These are phyloP conservation scores for Lactuca sativa DNA, from an alignment of 129 eudicot genomes.

Conservation along the genomic window DNA sequence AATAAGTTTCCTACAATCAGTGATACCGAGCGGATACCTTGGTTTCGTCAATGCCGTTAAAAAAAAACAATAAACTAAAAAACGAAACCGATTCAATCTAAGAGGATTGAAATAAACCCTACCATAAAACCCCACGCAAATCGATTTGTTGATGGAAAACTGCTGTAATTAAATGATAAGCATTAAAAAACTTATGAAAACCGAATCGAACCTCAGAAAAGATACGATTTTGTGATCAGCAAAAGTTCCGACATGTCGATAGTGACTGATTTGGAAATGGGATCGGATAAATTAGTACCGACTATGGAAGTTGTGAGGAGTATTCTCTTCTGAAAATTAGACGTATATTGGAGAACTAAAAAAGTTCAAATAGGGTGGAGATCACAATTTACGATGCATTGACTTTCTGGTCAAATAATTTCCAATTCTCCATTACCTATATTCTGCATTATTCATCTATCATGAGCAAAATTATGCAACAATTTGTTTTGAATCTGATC, in stretches of 20 bases:
- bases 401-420: conserved; percentile 27
- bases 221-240: conserved; percentile 17
- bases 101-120: conserved; percentile 6
- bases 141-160: conserved; percentile 1
- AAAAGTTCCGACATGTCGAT: background rate
- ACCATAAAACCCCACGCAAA: conserved; percentile 20
- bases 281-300: conserved; percentile 22
- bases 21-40: conserved; percentile 3
- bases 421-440: background rate
- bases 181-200: conserved; percentile 16
- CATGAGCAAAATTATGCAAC: too few relatives aligned
- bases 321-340: background rate
- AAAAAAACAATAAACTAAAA: background rate
- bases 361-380: conserved; percentile 12
- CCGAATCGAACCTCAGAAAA: conserved; percentile 18
- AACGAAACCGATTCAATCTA: conserved; percentile 14
- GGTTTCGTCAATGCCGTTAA: background rate
- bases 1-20: conserved; percentile 2
- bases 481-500: too few relatives aligned
- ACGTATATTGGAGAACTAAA: background rate
- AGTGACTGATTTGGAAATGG: background rate
- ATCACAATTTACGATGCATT: conserved; percentile 3
- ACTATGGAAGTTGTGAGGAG: conserved; percentile 15
- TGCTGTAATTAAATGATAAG: conserved; percentile 3
- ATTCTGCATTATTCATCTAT: too few relatives aligned